Evolutionary conservation across 495 filamentous ascomycete species (phyloP).

Genomic region (Penicillium ochrochloron): DNA sequence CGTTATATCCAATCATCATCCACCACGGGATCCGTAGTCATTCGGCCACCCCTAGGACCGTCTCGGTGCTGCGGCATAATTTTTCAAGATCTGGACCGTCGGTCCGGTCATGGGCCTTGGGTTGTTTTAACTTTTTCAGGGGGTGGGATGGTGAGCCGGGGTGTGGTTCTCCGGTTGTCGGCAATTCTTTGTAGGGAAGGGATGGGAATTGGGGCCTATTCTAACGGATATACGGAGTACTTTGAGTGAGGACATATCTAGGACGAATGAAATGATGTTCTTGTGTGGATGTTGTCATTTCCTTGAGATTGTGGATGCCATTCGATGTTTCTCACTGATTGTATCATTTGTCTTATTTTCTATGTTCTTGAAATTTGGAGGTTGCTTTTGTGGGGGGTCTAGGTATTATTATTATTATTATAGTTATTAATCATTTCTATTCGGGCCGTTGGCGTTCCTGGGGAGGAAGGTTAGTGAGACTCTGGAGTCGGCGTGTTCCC

Average conservation of each 20-base stretch:
- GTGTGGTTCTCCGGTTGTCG: constrained; percentile 1
- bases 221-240: not conserved
- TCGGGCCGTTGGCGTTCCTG: not conserved
- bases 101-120: constrained; percentile 1
- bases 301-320: too few species aligned
- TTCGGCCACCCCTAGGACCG: not conserved
- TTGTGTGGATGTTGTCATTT: not conserved
- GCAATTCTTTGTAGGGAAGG: not conserved
- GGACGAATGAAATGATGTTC: not conserved
- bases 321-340: not conserved
- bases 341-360: not conserved
- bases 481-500: constrained; percentile 3
- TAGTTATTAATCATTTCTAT: not conserved
- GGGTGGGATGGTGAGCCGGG: not conserved
- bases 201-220: not conserved
- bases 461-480: not conserved
- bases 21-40: not conserved
- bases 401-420: not conserved
- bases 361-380: not conserved
- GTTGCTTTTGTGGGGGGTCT: not conserved
- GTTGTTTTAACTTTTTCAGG: not conserved
- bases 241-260: not conserved
- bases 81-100: constrained; percentile 9
- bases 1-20: not conserved
- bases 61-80: constrained; percentile 7